Base-by-base conservation (phyloP, 768 basidiomycete genomes). In the Sarcodon aspratus region DNA sequence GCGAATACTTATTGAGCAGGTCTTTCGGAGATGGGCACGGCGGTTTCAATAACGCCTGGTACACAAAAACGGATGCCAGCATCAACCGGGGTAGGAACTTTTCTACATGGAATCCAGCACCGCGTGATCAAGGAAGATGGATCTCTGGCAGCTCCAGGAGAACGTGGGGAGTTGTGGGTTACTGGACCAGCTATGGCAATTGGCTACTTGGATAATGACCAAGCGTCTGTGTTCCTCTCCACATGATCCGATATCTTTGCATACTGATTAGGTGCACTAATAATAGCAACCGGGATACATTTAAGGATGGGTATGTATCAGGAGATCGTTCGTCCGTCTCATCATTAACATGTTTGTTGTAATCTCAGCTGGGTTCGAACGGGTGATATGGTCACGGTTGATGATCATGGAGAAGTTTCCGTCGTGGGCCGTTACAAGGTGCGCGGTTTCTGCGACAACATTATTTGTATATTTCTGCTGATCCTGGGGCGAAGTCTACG, bases 401-500 rank as follows among this genome's bases (percentile, higher is more conserved):
- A 83, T 52, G 73, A 66, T 52, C 68, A 76, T 47, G 70, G 72
- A 9, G 82, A 86, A 52, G 58, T 86, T 1, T 85, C 76, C 57
- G 67, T 88, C 21, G 76, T 88, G 10, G 85, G 86, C 59, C 77
- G 85, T 21, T 61, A 85, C 48, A 88, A 86, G 72, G 40, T 42
- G 13, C 13, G 40, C 17, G 9, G 17, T 9, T 42, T 8, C 13
- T 42, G 40, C 17, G 8, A 27, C 17, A 42, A 8, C 40, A 4
- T 27, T 15, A 11, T 2, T 8, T 42, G 27, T 15, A n/a, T 2
- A 27, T 27, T 27, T 27, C 5, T 27, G 5, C 21, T 27, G 21
- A 27, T 27, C 21, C 21, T 3, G 21, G 21, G 21, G 21, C 27
- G 9, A 17, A 42, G 13, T 42, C 40, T 8, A 70, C 83, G 32